Evolutionary conservation across 2,329 filamentous ascomycete genomes (phyloP).

Genomic region (Pezicula carpinea): DNA sequence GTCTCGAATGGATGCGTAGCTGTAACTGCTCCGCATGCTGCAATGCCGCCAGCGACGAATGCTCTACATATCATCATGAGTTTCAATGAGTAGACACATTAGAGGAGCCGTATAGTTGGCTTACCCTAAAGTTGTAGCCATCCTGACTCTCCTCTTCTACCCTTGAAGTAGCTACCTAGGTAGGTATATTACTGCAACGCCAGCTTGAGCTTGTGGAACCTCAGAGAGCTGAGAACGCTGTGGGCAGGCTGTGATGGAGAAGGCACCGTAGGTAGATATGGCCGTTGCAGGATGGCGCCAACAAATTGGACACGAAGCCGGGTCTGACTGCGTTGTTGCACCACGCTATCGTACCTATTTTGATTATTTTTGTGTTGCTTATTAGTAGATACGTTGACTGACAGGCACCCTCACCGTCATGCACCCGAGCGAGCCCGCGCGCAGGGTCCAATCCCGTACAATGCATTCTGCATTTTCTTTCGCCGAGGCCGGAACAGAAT

Average conservation of each 20-base stretch:
- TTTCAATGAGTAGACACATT: constrained; percentile 8
- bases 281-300: neutral
- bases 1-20: constrained; percentile 98
- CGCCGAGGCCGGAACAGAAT: neutral
- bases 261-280: neutral
- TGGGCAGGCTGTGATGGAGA: neutral
- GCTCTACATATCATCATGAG: constrained; percentile 44
- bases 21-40: constrained; percentile 94
- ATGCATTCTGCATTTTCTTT: neutral
- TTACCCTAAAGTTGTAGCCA: constrained; percentile 51
- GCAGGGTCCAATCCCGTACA: neutral
- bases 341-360: neutral
- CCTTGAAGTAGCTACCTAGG: constrained; percentile 13
- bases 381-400: neutral
- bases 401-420: neutral
- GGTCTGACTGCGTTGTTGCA: constrained; percentile 5
- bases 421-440: neutral
- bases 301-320: too few relatives aligned
- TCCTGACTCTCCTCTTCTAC: constrained; percentile 26
- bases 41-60: constrained; percentile 93
- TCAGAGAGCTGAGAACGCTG: neutral
- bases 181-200: constrained; percentile 9
- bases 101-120: constrained; percentile 5
- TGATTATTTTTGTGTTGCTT: neutral
- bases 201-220: constrained; percentile 10